Base-by-base conservation (phyloP, 2,329 filamentous ascomycete genomes). In the Penicillium digitatum region DNA sequence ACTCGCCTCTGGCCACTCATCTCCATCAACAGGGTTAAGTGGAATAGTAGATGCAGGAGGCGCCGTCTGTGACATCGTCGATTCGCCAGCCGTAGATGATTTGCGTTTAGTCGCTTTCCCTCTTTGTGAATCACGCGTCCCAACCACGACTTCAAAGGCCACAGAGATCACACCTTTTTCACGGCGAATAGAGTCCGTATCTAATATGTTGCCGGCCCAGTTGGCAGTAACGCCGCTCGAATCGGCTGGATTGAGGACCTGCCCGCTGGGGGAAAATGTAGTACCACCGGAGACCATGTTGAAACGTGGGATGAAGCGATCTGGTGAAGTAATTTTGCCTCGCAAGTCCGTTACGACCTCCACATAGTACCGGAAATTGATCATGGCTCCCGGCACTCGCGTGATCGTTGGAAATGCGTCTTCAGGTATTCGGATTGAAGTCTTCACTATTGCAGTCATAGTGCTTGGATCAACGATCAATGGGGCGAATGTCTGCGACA, bases 271-370 rank as follows among this genome's bases (percentile, higher is more conserved):
- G 71, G 74, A 67, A 74, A 76, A 73, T 56, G 68, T 77, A 56
- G 71, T 75, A 57, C 71, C 75, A 55, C 67, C 74, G 26, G 72
- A 73, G 40, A 76, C 83, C 64, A 82, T 75, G 49, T 78, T 80
- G 46, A 81, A 72, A 39, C 78, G 80, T 10, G 81, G 82, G 18
- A 86, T 75, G 61, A 83, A 82, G 39, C 85, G 81, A 65, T 90
- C 87, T 48, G 90, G 85, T n/a, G 84, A 84, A 1, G 87, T 84
- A 38, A 96, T 76, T 69, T 90, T 94, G 35, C 93, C 93, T 44
- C 94, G 92, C 0, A 97, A 80, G 69, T 99, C 94, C 22, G 96
- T 84, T 27, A 97, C 87, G 2, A 96, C 89, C 72, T 99, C 94
- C 20, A 96, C 82, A 62, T 92, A 89, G 68, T 99, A 97, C 63